Evolutionary conservation across 495 filamentous ascomycete species (phyloP).

Genomic region (Friedmanniomyces endolithicus): DNA sequence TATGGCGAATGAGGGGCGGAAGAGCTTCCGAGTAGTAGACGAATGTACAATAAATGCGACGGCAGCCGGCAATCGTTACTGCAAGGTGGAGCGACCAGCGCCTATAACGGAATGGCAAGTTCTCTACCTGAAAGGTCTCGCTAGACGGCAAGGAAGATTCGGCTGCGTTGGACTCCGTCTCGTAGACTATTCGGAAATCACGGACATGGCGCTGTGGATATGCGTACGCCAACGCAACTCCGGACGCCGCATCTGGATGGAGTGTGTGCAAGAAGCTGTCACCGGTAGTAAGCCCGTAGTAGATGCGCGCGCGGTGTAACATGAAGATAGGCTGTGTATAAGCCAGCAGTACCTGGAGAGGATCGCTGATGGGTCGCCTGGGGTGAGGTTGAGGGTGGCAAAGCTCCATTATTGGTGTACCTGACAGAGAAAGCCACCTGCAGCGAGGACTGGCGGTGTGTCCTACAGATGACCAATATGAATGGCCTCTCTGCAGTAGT

Average conservation of each 20-base stretch:
- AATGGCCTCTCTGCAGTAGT: no score
- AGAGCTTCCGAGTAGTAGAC: background rate
- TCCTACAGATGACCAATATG: background rate
- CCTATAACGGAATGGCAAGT: background rate
- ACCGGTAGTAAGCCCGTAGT: background rate
- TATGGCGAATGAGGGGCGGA: background rate
- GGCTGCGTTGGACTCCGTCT: background rate
- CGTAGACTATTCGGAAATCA: background rate
- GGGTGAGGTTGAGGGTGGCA: background rate
- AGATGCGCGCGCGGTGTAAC: background rate
- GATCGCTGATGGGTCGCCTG: slow-evolving; percentile 5
- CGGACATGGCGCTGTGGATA: background rate
- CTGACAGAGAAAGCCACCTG: background rate
- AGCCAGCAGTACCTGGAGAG: background rate
- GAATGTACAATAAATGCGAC: background rate
- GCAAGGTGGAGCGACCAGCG: background rate
- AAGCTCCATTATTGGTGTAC: slow-evolving; percentile 3
- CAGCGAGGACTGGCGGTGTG: background rate
- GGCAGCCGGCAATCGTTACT: background rate
- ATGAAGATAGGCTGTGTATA: background rate
- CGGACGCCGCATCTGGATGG: background rate
- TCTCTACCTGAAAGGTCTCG: background rate
- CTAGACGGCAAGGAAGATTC: background rate
- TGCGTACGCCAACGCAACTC: background rate
- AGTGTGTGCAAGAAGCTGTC: no score